phyloP scores from a whole-genome alignment of 2,329 filamentous ascomycete genomes.

The Fusarium caatingaense region DNA sequence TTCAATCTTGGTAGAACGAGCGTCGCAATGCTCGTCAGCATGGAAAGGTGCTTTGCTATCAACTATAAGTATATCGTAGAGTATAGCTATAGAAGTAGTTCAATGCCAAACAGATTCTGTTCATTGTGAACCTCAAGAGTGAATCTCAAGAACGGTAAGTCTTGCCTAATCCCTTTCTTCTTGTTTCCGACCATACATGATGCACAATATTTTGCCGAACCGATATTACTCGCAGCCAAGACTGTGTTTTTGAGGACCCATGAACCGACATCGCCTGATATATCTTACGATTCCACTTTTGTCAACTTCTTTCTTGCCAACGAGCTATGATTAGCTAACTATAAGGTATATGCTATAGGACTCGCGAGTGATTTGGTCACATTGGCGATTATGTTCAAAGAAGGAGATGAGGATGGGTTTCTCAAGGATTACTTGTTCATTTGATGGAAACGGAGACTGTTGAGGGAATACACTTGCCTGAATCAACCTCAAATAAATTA shows the following conservation, averaged over 20 bases:
- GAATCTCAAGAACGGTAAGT: neutral
- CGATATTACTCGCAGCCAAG: slow-evolving; percentile 13
- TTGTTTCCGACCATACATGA: neutral
- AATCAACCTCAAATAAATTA: neutral
- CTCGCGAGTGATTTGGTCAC: neutral
- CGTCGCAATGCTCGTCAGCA: neutral
- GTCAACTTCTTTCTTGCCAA: neutral
- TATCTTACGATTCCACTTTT: neutral
- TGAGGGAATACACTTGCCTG: neutral
- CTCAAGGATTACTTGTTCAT: neutral
- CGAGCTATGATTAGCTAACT: neutral
- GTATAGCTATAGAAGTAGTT: no score
- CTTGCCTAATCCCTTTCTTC: fast-evolving
- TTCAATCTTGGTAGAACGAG: neutral
- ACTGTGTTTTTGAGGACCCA: slow-evolving; percentile 25
- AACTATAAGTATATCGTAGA: neutral
- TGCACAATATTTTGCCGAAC: slow-evolving; percentile 33
- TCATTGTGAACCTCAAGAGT: fast-evolving
- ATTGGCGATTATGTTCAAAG: neutral
- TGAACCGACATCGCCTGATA: slow-evolving; percentile 30
- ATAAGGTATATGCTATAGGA: neutral
- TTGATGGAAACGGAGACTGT: neutral
- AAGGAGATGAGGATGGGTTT: neutral
- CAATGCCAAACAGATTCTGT: fast-evolving
- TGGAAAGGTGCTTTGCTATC: neutral